Evolutionary conservation across 225 moss, liverwort and hornwort genomes (phyloP).

Genomic region (Marchantia paleacea): DNA sequence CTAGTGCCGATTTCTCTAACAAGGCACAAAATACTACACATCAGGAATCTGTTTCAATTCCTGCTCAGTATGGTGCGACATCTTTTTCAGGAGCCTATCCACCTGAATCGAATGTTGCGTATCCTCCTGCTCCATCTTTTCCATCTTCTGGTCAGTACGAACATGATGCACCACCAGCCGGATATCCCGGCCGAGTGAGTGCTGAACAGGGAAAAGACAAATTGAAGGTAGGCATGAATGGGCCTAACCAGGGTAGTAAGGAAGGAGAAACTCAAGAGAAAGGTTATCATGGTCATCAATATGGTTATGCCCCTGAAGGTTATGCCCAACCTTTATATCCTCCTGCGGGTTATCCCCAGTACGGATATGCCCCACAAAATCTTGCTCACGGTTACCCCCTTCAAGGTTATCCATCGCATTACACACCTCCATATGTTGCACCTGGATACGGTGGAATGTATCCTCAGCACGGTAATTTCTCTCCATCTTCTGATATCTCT

Average conservation of each 20-base stretch:
- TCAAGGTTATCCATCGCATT: slow-evolving; percentile 26
- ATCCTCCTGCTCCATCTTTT: neutral
- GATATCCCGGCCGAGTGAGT: slow-evolving; percentile 16
- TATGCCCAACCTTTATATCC: slow-evolving; percentile 28
- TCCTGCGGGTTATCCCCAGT: slow-evolving; percentile 9
- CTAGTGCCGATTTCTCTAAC: neutral
- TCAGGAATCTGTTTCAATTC: slow-evolving; percentile 5
- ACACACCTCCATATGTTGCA: slow-evolving; percentile 9
- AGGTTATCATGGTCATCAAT: slow-evolving; percentile 15
- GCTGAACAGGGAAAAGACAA: neutral
- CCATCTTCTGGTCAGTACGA: neutral
- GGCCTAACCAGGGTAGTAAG: neutral
- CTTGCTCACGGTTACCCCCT: slow-evolving; percentile 25
- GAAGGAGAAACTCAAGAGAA: slow-evolving; percentile 18
- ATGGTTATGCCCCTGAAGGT: slow-evolving; percentile 20
- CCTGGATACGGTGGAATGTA: slow-evolving; percentile 12
- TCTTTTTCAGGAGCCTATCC: slow-evolving; percentile 13
- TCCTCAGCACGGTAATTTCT: slow-evolving; percentile 12
- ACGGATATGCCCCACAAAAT: slow-evolving; percentile 24
- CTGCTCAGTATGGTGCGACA: neutral
- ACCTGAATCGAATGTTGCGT: neutral
- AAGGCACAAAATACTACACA: slow-evolving; percentile 9
- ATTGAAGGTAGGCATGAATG: neutral
- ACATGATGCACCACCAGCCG: slow-evolving; percentile 2
- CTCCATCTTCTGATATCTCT: no score